A percentile compares a stretch with the other conserved stretches of the same genome.
phyloP scores from a whole-genome alignment of 805 yeast species.

The Ogataea siamensis region DNA sequence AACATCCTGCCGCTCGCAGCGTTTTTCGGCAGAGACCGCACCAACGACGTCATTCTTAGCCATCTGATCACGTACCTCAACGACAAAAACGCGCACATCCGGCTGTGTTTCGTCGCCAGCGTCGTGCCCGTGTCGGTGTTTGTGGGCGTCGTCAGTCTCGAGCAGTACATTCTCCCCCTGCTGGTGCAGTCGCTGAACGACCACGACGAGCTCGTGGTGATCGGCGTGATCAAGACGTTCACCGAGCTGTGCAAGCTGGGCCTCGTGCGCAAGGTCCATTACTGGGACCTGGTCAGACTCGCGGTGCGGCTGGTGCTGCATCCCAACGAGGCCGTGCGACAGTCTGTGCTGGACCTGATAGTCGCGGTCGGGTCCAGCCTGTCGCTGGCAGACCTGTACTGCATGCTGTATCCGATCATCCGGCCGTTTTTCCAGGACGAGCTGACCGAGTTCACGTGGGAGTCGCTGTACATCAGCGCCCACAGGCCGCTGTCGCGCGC shows the following conservation, averaged over 20 bases:
- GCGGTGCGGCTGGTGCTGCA: conserved; percentile 65
- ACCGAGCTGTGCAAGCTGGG: conserved; percentile 58
- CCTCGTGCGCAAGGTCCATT: conserved; percentile 45
- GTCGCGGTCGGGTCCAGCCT: conserved; percentile 61
- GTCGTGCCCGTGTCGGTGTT: conserved; percentile 73
- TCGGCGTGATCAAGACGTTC: conserved; percentile 61
- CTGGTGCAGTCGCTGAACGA: conserved; percentile 81
- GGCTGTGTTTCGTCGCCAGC: conserved; percentile 69
- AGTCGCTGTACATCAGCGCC: conserved; percentile 61
- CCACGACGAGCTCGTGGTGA: conserved; percentile 77
- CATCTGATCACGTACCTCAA: conserved; percentile 90
- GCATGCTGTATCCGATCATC: conserved; percentile 78
- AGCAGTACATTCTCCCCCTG: conserved; percentile 84
- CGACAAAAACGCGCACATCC: conserved; percentile 65
- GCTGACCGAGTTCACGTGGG: conserved; percentile 63
- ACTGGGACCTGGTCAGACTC: conserved; percentile 54
- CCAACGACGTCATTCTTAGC: conserved; percentile 84
- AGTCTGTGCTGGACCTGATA: conserved; percentile 59
- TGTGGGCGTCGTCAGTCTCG: conserved; percentile 78
- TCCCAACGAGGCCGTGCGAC: conserved; percentile 85
- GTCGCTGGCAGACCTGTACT: conserved; percentile 75
- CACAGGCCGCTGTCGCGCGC: conserved; percentile 65
- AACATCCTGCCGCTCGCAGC: conserved; percentile 77
- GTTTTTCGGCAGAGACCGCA: conserved; percentile 81
- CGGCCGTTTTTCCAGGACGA: conserved; percentile 78